Conservation (phyloP, 805 yeast species). For the Metschnikowia similis region DNA sequence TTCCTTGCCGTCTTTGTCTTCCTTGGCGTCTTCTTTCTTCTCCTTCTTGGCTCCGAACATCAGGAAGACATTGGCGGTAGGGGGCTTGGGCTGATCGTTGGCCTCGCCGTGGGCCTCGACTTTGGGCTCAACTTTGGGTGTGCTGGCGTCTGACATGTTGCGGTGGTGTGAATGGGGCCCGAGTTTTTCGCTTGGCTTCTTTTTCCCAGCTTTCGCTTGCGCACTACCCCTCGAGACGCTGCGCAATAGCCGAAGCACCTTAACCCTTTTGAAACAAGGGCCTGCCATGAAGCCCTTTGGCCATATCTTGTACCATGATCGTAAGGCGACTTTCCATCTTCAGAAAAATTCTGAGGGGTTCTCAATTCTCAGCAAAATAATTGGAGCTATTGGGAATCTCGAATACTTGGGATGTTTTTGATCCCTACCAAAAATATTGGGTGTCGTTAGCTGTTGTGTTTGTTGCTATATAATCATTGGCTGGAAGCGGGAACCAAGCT, state of each 20-base stretch:
- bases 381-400: too few relatives aligned
- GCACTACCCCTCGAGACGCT: constrained; percentile 1
- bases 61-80: constrained; percentile 80
- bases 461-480: neutral
- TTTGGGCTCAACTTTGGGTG: constrained; percentile 17
- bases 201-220: constrained; percentile 4
- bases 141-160: constrained; percentile 4
- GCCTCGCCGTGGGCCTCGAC: constrained; percentile 28
- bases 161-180: neutral
- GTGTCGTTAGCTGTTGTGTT: neutral
- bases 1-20: constrained; percentile 25
- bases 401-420: too few relatives aligned
- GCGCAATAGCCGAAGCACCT: neutral
- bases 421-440: too few relatives aligned
- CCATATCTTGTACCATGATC: neutral
- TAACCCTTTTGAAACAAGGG: neutral
- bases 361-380: too few relatives aligned
- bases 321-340: too few relatives aligned
- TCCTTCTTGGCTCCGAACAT: constrained; percentile 93
- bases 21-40: constrained; percentile 46
- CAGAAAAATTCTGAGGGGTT: too few relatives aligned
- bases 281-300: neutral
- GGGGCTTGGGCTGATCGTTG: constrained; percentile 49
- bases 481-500: neutral
- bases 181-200: constrained; percentile 1